Percentiles rank a stretch among this genome's conserved stretches.
Conservation (phyloP, 2,329 filamentous ascomycete species). For the Neopestalotiopsis clavispora region DNA sequence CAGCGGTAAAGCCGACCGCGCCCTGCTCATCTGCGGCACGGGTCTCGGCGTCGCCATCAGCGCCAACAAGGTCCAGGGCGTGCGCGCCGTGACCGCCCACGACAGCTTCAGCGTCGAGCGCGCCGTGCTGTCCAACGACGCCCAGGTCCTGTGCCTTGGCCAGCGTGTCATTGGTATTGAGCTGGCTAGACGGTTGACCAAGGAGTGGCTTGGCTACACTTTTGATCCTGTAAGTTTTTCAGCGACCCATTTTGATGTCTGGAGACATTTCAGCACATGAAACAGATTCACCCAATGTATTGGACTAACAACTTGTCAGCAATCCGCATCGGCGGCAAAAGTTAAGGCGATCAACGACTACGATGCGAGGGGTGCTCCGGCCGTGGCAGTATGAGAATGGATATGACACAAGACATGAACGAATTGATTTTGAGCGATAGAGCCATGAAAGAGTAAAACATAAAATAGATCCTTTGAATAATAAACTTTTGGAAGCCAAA, state of each 20-base stretch:
- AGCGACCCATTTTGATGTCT: not conserved
- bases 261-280: not conserved
- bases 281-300: not conserved
- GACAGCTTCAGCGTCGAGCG: slow-evolving; percentile 85
- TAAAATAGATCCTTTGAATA: not conserved
- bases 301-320: not conserved
- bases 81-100: slow-evolving; percentile 87
- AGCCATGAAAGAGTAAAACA: not conserved
- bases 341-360: slow-evolving; percentile 23
- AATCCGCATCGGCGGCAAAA: slow-evolving; percentile 20
- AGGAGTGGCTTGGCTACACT: slow-evolving; percentile 83
- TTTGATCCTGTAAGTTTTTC: slow-evolving; percentile 68
- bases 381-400: not conserved
- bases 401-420: not conserved
- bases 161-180: slow-evolving; percentile 84
- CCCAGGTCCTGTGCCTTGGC: slow-evolving; percentile 86
- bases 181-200: slow-evolving; percentile 75
- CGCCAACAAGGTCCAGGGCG: slow-evolving; percentile 87
- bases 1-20: slow-evolving; percentile 72
- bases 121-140: slow-evolving; percentile 81
- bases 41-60: slow-evolving; percentile 85
- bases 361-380: slow-evolving; percentile 7
- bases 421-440: not conserved
- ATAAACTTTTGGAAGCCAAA: not conserved
- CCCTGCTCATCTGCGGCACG: slow-evolving; percentile 83